Base-by-base conservation (phyloP, 225 moss, liverwort and hornwort genomes). In the Straminergon stramineum region DNA sequence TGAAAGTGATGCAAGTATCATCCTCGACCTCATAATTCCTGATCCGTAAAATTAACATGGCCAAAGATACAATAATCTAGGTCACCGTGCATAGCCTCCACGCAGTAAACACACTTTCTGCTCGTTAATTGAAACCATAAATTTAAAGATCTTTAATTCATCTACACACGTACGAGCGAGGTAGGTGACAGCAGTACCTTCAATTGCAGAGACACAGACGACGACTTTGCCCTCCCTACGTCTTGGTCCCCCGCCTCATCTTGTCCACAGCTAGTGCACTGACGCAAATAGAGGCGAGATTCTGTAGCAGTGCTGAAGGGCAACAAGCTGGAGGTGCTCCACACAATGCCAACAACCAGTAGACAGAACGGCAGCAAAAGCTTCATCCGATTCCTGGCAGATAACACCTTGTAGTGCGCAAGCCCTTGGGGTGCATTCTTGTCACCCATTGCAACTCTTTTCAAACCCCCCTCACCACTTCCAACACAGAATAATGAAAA, bases 281-380 rank as follows among this genome's bases (percentile, higher is more conserved):
- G 91, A 43, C 88, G 94, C 83, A 94, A 88, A 70, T 91, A 94
- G 15, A 89, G 93, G 5, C 90, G 92, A 64, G 92, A 81, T 75
- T 88, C 90, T 8, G 89, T 60, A 37, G 56, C 88, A 48, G 90
- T 7, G 83, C 79, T 82, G 88, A 94, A 92, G 43, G 94, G 93
- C 18, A 93, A 66, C 37, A 94, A 70, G 75, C 85, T 92, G 65
- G 90, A 90, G 45, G 94, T 89, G 89, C 89, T 94, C 94, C 94
- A 94, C 19, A 94, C 89, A 61, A 94, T 88, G 64, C 88, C 91
- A 17, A 90, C 89, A 10, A 94, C 89, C 35, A 94, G 86, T 10
- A 94, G 82, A 41, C 91, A 94, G 55, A 93, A 93, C 24, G 94
- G 92, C 14, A 94, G 78, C 77, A 94, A 57, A 34, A 94, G 77